A percentile compares a stretch with the other conserved stretches of the same genome.
Evolutionary conservation across 169 alveolate genomes (phyloP).

Genomic region (Plasmodium cynomolgi): DNA sequence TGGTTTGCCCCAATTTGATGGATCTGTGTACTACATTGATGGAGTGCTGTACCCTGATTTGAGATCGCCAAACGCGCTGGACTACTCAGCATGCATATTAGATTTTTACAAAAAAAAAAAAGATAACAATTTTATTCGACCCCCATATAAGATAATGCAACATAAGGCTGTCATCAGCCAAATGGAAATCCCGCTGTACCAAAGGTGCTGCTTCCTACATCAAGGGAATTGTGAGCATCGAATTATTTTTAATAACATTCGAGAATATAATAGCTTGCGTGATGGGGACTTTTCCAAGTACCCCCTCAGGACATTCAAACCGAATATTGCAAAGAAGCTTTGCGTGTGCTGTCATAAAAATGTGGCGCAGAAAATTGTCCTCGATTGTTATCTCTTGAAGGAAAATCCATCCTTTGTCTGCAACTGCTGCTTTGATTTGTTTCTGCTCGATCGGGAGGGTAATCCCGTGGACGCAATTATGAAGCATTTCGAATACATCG

Average conservation of each 20-base stretch:
- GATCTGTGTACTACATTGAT: conserved; percentile 86
- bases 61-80: conserved; percentile 78
- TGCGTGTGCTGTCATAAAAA: conserved; percentile 85
- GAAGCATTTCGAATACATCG: conserved; percentile 64
- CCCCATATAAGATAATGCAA: conserved; percentile 78
- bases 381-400: conserved; percentile 84
- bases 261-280: conserved; percentile 67
- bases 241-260: conserved; percentile 81
- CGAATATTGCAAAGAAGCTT: conserved; percentile 76
- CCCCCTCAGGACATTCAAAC: conserved; percentile 85
- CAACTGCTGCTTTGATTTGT: conserved; percentile 81
- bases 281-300: conserved; percentile 78
- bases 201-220: conserved; percentile 84
- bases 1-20: conserved; percentile 77
- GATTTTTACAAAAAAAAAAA: conserved; percentile 31
- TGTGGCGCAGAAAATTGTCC: conserved; percentile 79
- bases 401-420: conserved; percentile 87
- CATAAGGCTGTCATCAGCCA: conserved; percentile 78
- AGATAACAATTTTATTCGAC: conserved; percentile 74
- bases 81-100: conserved; percentile 64
- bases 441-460: conserved; percentile 67
- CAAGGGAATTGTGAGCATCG: conserved; percentile 91
- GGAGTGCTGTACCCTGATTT: conserved; percentile 87
- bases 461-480: conserved; percentile 51
- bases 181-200: conserved; percentile 82